Evolutionary conservation across 2,329 filamentous ascomycete species (phyloP), one percentile per base, ranked within the genome.

Genomic region (Tolypocladium amazonense): DNA sequence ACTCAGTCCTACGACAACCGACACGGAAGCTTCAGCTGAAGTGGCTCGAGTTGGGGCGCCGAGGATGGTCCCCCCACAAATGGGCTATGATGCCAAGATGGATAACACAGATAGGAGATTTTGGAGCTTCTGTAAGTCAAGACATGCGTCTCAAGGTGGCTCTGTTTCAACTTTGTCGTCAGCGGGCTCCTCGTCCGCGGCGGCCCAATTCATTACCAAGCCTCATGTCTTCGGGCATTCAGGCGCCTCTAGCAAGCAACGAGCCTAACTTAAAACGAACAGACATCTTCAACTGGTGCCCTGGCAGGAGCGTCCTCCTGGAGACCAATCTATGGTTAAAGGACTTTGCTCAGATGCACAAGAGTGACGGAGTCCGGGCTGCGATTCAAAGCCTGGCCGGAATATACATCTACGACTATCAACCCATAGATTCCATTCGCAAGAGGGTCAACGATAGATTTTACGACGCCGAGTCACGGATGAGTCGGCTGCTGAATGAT

Each of bases 311-410:
- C 59, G 69, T 77, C 20, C 64, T 76, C 3, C 60, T 61, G 8
- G 69, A 67, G 18, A 75, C 74, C 25, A 77, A 77, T 60, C 65
- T 74, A 1, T 77, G 75, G 75, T 63, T 76, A 20, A 69, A 67
- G 12, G 73, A 77, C 50, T 74, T 77, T 56, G 73, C 72, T 6
- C 66, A 69, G n/a, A 74, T 76, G 72, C 70, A 73, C 27, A 66
- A 70, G 30, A 69, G 67, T 33, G 60, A 65, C 18, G 73, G 73
- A 25, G 71, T 77, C 11, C 64, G 68, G 4, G 65, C 69, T 33
- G 75, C 75, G 7, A 75, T 77, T n/a, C 71, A 75, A 52, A 73
- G 73, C 27, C 66, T 77, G 2, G 73, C 74, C 3, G 74, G 73
- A 1, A 70, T 75, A 1, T 77, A 77, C 37, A 72, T 77, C 7